Conservation (phyloP, 1,284 basidiomycete species). For the Ceratobasidium sp. region DNA sequence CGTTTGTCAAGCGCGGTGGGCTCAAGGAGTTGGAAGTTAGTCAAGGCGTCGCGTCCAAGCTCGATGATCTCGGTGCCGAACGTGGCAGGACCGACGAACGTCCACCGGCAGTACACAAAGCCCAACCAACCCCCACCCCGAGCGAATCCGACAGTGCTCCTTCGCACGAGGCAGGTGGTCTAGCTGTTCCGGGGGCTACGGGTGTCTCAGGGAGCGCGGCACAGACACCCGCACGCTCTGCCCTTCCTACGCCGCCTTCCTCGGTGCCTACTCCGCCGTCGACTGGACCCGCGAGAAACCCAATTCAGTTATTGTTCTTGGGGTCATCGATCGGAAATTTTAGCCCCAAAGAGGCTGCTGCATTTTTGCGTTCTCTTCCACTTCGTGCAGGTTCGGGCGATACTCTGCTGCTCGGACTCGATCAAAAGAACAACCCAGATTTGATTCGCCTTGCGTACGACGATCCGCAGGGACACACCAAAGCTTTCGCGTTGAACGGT, state of each 20-base stretch:
- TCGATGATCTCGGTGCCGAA: conserved; percentile 20
- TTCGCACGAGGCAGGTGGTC: conserved; percentile 10
- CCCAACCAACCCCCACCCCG: conserved; percentile 35
- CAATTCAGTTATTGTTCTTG: conserved; percentile 88
- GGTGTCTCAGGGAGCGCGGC: not conserved
- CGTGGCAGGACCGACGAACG: conserved; percentile 29
- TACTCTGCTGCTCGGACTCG: conserved; percentile 71
- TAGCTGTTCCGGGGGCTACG: not conserved
- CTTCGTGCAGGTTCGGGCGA: conserved; percentile 70
- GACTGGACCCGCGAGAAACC: conserved; percentile 21
- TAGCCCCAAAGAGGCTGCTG: conserved; percentile 74
- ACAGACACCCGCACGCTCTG: conserved; percentile 38
- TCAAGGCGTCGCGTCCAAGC: conserved; percentile 11
- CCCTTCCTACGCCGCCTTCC: conserved; percentile 43
- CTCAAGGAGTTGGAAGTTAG: conserved; percentile 52
- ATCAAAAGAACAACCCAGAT: conserved; percentile 78
- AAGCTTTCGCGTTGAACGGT: conserved; percentile 91
- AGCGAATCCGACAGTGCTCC: conserved; percentile 26
- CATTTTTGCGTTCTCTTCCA: conserved; percentile 84
- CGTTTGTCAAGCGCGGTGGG: conserved; percentile 62
- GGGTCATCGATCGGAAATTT: conserved; percentile 97
- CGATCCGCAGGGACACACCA: conserved; percentile 82
- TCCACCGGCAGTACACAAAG: conserved; percentile 13
- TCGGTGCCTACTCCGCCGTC: conserved; percentile 47
- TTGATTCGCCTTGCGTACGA: conserved; percentile 87